A percentile compares a stretch with the other conserved stretches of the same genome.
phyloP scores from a whole-genome alignment of 2,329 filamentous ascomycete species.

The Dactylella cylindrospora region DNA sequence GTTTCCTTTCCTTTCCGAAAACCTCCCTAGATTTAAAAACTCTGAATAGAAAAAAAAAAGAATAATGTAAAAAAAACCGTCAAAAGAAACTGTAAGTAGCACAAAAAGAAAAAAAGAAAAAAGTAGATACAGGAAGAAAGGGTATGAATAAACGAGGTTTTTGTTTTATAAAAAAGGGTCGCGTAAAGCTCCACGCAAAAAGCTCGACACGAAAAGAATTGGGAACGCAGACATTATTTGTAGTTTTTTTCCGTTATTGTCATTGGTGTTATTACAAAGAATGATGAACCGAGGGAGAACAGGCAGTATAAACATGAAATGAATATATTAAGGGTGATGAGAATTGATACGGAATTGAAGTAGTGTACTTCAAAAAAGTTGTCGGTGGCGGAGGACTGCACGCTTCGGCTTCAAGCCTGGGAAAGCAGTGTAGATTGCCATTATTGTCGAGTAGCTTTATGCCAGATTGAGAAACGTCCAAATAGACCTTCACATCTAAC shows the following conservation, averaged over 20 bases:
- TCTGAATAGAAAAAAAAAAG: constrained; percentile 32
- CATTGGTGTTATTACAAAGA: background rate
- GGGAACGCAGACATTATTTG: background rate
- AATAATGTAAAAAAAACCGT: constrained; percentile 8
- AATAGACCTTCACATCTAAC: too few relatives aligned
- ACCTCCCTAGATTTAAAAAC: constrained; percentile 15
- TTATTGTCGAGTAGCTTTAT: too few relatives aligned
- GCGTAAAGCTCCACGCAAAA: too few relatives aligned
- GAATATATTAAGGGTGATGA: constrained; percentile 8
- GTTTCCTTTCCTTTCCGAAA: too few relatives aligned
- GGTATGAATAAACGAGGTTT: constrained; percentile 6
- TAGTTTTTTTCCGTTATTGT: background rate
- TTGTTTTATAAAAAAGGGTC: constrained; percentile 8
- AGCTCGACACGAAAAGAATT: constrained; percentile 2
- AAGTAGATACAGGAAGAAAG: constrained; percentile 42
- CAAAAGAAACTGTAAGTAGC: constrained; percentile 3
- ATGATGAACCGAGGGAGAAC: background rate
- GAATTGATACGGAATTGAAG: too few relatives aligned
- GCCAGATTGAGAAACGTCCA: too few relatives aligned
- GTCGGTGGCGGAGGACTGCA: too few relatives aligned
- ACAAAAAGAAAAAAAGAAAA: constrained; percentile 10
- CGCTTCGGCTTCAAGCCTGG: too few relatives aligned
- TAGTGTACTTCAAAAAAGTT: too few relatives aligned
- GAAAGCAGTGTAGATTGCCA: too few relatives aligned
- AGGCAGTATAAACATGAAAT: constrained; percentile 42